Evolutionary conservation across 2,329 filamentous ascomycete genomes (phyloP).

Genomic region (Leptographium procerum): DNA sequence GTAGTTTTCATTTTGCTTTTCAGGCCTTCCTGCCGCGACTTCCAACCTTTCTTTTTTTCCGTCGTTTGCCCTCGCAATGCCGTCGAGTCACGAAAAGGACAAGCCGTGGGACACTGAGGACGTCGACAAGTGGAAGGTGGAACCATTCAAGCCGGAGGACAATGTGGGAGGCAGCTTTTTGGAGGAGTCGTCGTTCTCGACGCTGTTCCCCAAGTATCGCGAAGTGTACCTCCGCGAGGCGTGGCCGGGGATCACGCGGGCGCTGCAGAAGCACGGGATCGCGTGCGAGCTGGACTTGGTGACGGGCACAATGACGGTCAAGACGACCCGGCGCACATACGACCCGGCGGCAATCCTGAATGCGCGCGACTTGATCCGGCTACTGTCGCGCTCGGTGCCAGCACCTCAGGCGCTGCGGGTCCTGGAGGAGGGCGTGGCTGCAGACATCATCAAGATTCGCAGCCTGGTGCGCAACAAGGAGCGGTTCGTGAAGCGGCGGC

Average conservation of each 20-base stretch:
- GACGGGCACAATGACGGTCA: slow-evolving; percentile 93
- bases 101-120: slow-evolving; percentile 96
- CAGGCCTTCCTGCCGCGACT: not conserved
- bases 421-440: slow-evolving; percentile 65
- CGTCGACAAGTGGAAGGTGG: slow-evolving; percentile 93
- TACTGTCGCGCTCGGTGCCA: slow-evolving; percentile 83
- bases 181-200: slow-evolving; percentile 84
- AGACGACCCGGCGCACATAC: slow-evolving; percentile 82
- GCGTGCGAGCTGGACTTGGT: slow-evolving; percentile 89
- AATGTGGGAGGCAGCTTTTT: slow-evolving; percentile 77
- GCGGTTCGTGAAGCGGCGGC: slow-evolving; percentile 85
- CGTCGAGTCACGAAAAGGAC: slow-evolving; percentile 77
- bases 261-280: slow-evolving; percentile 78
- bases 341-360: slow-evolving; percentile 91
- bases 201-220: slow-evolving; percentile 89
- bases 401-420: slow-evolving; percentile 91
- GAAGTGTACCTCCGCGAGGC: slow-evolving; percentile 87
- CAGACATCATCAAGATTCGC: slow-evolving; percentile 93
- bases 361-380: slow-evolving; percentile 85
- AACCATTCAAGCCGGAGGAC: slow-evolving; percentile 74
- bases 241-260: slow-evolving; percentile 82
- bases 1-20: not conserved
- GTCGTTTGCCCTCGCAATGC: slow-evolving; percentile 42
- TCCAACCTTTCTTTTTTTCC: not conserved
- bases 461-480: slow-evolving; percentile 88